phyloP scores from a whole-genome alignment of 2,329 filamentous ascomycete genomes.

The Fragosphaeria purpurea region DNA sequence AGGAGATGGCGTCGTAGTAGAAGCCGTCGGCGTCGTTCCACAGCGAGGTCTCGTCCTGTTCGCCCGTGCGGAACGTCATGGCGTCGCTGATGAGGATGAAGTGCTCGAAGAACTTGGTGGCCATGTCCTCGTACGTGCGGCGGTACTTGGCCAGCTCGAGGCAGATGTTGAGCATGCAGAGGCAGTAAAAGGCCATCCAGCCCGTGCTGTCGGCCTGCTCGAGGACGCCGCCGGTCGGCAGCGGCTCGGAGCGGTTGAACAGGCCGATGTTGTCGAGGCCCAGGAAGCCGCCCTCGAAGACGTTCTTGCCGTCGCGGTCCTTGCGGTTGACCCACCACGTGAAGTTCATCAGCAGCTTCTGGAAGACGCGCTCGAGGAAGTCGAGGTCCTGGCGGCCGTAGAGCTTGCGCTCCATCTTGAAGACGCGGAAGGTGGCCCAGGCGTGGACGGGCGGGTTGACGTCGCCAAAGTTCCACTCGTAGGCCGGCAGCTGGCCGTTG shows the following conservation, averaged over 20 bases:
- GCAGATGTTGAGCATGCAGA: conserved; percentile 95
- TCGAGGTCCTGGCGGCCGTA: conserved; percentile 91
- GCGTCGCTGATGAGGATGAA: conserved; percentile 97
- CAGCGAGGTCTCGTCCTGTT: conserved; percentile 66
- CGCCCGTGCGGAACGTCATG: conserved; percentile 72
- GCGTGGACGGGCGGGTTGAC: conserved; percentile 95
- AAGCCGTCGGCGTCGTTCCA: conserved; percentile 97
- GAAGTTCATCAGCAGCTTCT: conserved; percentile 91
- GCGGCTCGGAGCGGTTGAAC: conserved; percentile 91
- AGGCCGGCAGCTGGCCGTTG: conserved; percentile 85
- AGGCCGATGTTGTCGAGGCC: conserved; percentile 94
- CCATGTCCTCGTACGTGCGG: conserved; percentile 91
- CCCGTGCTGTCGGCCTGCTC: conserved; percentile 97
- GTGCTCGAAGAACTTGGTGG: conserved; percentile 97
- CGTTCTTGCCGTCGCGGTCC: conserved; percentile 87
- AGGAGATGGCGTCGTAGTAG: conserved; percentile 97
- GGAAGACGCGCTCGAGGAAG: conserved; percentile 92
- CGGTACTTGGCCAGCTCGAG: conserved; percentile 92
- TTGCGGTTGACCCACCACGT: conserved; percentile 99
- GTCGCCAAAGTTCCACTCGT: conserved; percentile 96
- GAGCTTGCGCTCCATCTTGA: conserved; percentile 97
- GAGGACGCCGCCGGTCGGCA: conserved; percentile 85
- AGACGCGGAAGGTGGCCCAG: conserved; percentile 89
- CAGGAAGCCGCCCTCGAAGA: conserved; percentile 93
- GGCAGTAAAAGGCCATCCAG: conserved; percentile 97